These are phyloP conservation scores for Vanilla planifolia DNA, from an alignment of 106 monocot species.

Conservation along the genomic window DNA sequence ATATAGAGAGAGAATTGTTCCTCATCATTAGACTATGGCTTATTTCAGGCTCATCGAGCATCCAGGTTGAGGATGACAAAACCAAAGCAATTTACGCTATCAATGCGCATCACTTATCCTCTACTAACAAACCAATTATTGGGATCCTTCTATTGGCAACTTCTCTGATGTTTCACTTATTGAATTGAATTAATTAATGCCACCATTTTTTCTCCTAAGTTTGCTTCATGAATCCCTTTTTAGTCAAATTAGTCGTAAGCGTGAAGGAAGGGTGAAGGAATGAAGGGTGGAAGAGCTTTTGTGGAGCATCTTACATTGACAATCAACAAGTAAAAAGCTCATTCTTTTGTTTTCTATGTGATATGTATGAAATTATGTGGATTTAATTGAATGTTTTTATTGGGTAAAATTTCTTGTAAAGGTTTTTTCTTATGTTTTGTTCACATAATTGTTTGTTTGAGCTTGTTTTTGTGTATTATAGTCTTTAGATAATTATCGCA, in stretches of 20 bases:
- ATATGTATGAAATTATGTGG: background rate
- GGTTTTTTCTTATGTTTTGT: background rate
- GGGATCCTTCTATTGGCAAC: conserved; percentile 19
- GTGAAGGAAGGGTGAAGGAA: too few relatives aligned
- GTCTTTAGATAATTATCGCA: too few relatives aligned
- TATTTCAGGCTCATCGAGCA: conserved; percentile 57
- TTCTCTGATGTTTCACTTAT: conserved; percentile 19
- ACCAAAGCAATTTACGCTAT: conserved; percentile 38
- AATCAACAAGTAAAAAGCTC: too few relatives aligned
- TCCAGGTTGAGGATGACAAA: conserved; percentile 49
- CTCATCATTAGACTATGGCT: background rate
- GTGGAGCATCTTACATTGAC: too few relatives aligned
- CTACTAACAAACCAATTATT: conserved; percentile 12
- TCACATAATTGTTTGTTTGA: background rate
- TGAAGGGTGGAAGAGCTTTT: too few relatives aligned
- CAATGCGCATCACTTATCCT: conserved; percentile 39
- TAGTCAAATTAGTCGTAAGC: too few relatives aligned
- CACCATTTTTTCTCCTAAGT: background rate
- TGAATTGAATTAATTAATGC: conserved; percentile 6
- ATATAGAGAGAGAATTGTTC: too few relatives aligned
- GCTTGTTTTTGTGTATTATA: too few relatives aligned
- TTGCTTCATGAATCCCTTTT: background rate
- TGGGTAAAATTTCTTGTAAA: background rate
- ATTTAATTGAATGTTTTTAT: background rate
- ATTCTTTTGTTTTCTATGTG: too few relatives aligned